A percentile compares a stretch with the other conserved stretches of the same genome.
These are phyloP conservation scores for Testicularia cyperi DNA, from an alignment of 1,284 basidiomycete genomes.

Conservation along the genomic window DNA sequence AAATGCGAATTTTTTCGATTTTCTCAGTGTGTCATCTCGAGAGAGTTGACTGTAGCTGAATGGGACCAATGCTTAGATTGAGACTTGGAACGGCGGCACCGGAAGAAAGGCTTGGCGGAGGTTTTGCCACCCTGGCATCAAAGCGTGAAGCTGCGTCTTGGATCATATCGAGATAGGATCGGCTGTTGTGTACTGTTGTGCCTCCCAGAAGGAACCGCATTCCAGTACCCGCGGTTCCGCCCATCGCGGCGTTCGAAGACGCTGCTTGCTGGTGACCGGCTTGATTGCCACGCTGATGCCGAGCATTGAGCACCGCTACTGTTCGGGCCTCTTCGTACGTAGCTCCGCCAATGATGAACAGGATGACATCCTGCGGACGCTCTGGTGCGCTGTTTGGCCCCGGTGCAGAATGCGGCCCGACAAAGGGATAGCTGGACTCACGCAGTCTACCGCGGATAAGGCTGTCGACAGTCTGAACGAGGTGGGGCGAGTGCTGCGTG, in stretches of 20 bases:
- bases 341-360: constrained; percentile 58
- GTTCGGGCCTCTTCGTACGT: constrained; percentile 58
- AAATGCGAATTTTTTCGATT: too few relatives aligned
- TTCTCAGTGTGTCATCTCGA: too few relatives aligned
- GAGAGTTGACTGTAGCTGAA: too few relatives aligned
- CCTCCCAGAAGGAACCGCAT: constrained; percentile 55
- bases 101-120: constrained; percentile 22
- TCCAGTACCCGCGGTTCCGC: constrained; percentile 26
- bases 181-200: constrained; percentile 50
- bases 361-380: constrained; percentile 55
- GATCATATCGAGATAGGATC: constrained; percentile 51
- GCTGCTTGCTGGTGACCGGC: constrained; percentile 6
- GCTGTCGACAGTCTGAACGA: constrained; percentile 87
- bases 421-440: constrained; percentile 82
- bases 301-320: constrained; percentile 50
- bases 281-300: constrained; percentile 21
- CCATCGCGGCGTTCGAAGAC: neutral
- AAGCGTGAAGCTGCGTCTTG: constrained; percentile 52
- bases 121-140: constrained; percentile 36
- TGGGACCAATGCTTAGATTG: constrained; percentile 49
- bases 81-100: constrained; percentile 25
- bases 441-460: constrained; percentile 81
- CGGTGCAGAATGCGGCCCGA: constrained; percentile 5
- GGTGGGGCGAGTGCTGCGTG: constrained; percentile 92
- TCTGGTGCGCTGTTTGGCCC: constrained; percentile 3